These are phyloP conservation scores for Moricandia moricandioides DNA, from an alignment of 345 rosid genomes.

Conservation along the genomic window DNA sequence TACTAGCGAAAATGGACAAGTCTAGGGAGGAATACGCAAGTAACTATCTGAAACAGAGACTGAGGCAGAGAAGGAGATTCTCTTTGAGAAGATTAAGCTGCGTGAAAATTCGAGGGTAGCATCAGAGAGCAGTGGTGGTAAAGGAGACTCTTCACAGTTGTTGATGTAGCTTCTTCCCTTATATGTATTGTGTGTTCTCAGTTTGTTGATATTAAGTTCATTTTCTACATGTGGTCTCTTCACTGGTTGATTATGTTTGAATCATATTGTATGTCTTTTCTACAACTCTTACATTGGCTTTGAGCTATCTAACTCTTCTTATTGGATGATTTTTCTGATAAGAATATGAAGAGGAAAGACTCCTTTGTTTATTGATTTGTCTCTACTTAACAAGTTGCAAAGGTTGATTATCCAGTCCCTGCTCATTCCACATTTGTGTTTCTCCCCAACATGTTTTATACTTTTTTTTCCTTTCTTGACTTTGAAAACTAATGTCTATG, in stretches of 20 bases:
- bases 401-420: neutral
- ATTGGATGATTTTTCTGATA: neutral
- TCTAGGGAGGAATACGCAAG: slow-evolving; percentile 91
- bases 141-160: no score
- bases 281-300: neutral
- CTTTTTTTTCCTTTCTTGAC: neutral
- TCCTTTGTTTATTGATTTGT: neutral
- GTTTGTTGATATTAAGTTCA: slow-evolving; percentile 20
- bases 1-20: slow-evolving; percentile 74
- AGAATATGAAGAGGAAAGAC: neutral
- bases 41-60: no score
- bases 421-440: neutral
- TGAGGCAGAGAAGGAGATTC: slow-evolving; percentile 94
- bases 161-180: no score
- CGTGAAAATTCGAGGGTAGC: slow-evolving; percentile 50
- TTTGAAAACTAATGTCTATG: neutral
- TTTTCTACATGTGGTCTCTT: neutral
- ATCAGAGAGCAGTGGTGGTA: no score
- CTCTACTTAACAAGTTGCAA: neutral
- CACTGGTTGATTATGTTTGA: neutral
- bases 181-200: slow-evolving; percentile 5
- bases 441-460: neutral
- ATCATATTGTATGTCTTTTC: neutral
- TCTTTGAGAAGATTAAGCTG: slow-evolving; percentile 87
- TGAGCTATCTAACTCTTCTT: neutral